Evolutionary conservation across 2,329 filamentous ascomycete species (phyloP).

Genomic region (Fusarium marasasianum): DNA sequence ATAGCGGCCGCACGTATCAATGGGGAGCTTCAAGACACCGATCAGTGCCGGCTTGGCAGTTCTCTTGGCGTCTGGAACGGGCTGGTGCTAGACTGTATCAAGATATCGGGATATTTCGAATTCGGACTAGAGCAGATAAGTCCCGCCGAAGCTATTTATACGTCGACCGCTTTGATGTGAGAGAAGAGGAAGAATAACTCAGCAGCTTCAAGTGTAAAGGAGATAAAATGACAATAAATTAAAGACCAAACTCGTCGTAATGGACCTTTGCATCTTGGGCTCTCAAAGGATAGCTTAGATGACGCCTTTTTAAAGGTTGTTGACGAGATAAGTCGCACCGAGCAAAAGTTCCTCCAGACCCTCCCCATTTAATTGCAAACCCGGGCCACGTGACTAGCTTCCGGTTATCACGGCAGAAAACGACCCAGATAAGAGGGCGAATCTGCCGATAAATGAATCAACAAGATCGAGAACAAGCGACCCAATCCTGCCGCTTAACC

Average conservation of each 20-base stretch:
- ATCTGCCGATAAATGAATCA: not conserved
- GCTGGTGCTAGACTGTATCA: not conserved
- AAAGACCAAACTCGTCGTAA: fast-evolving
- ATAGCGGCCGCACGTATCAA: not conserved
- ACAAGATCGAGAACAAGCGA: not conserved
- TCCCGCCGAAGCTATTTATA: not conserved
- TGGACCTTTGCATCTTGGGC: fast-evolving
- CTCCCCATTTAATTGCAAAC: not conserved
- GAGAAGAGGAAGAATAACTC: too few relatives aligned
- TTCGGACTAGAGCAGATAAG: not conserved
- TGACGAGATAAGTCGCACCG: conserved; percentile 1
- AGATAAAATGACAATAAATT: not conserved
- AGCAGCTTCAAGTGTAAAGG: not conserved
- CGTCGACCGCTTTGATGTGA: not conserved
- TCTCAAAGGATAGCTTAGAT: not conserved
- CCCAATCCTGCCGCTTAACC: not conserved
- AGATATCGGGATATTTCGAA: not conserved
- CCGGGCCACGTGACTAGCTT: not conserved
- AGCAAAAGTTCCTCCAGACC: conserved; percentile 21
- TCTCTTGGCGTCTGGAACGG: not conserved
- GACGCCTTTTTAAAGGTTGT: conserved; percentile 3
- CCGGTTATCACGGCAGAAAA: conserved; percentile 18
- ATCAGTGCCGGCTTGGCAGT: not conserved
- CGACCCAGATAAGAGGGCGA: conserved; percentile 1
- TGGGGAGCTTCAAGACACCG: not conserved